Evolutionary conservation across 257 asterid species (phyloP), one percentile per base, ranked within the genome.

Genomic region (Solanum sitiens): DNA sequence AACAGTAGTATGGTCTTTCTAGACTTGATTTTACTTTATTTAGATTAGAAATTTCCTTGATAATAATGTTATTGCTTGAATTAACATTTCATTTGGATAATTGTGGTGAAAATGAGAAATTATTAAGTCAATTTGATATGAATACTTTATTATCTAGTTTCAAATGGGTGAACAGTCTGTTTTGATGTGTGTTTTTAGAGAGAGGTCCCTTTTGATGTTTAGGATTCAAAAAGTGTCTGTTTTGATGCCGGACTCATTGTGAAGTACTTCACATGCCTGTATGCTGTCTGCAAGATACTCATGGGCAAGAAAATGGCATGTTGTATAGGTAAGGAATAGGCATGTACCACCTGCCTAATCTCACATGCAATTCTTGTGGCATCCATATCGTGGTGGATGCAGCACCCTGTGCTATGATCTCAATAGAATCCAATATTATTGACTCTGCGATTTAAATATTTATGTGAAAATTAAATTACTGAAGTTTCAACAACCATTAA

Each of bases 351-450:
- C 73, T 89, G 83, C 65, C 45, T 44, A 40, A 30, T 23, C 65
- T 56, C 88, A 74, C 89, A 83, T 86, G 86, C 83, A 59, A n/a
- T 79, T 80, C 15, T 27, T 89, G 21, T 73, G 83, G 79, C 40
- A 63, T 87, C 84, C 71, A 25, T 67, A 63, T 86, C 79, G 33
- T 30, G 70, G 18, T 72, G 18, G 47, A 73, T 37, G 82, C 50
- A 37, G 3, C 82, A 30, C 21, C 30, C n/a, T 73, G 80, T 20
- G 82, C 16, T 33, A 6, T 6, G 6, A 20, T 72, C 8, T 72
- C 15, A 16, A 33, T 73, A 73, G 27, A 73, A 73, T 35, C 16
- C 27, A 4, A 40, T 35, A 73, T 73, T 73, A 33, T 73, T 18
- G 27, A 33, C 27, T 8, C 45, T 8, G 0, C 7, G 2, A 7